These are phyloP conservation scores for Magnolia kwangsiensis DNA, from an alignment of 164 flowering plant genomes.

Conservation along the genomic window DNA sequence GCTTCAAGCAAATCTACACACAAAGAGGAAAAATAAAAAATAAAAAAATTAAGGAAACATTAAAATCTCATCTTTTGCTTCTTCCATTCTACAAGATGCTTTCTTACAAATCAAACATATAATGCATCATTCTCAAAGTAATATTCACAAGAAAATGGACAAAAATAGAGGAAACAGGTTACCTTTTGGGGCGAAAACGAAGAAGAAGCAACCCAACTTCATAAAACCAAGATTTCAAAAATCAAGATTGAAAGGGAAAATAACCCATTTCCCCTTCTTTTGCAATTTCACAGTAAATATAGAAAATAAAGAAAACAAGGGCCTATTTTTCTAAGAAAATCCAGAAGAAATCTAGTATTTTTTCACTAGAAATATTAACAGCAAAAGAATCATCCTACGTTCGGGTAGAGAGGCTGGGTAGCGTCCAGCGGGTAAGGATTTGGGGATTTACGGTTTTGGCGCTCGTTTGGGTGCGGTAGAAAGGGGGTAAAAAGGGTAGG, in stretches of 20 bases:
- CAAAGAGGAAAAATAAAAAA: background rate
- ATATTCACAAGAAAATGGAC: no score
- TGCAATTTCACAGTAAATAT: background rate
- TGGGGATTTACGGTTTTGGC: no score
- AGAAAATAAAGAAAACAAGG: background rate
- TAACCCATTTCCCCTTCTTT: background rate
- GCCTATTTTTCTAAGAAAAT: background rate
- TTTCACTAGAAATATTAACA: background rate
- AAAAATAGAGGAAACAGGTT: background rate
- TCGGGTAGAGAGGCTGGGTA: no score
- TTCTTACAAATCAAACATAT: background rate
- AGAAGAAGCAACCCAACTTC: background rate
- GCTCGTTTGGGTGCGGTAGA: no score
- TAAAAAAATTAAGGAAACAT: background rate
- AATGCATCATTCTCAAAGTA: background rate
- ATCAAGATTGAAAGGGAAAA: background rate
- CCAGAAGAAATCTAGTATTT: slow-evolving; percentile 4
- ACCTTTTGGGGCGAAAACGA: background rate
- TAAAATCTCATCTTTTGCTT: background rate
- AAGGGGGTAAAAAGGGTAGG: no score
- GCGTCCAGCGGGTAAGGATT: no score
- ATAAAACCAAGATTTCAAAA: background rate
- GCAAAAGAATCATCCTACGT: background rate
- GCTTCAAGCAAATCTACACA: background rate
- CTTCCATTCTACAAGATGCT: background rate